phyloP scores from a whole-genome alignment of 2,329 filamentous ascomycete genomes.

The Beauveria sp. region DNA sequence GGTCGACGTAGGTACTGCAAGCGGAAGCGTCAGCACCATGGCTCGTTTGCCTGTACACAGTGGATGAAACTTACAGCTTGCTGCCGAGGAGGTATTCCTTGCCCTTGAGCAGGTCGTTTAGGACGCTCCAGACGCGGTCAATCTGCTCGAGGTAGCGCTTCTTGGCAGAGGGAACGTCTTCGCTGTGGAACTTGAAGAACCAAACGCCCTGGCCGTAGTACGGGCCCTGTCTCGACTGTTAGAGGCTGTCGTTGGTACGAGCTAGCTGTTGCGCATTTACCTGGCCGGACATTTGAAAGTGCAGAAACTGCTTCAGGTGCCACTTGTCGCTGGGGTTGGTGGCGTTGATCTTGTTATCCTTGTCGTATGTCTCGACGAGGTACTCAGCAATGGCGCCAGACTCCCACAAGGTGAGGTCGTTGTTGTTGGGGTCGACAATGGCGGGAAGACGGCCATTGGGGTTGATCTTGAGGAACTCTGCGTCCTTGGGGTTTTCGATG shows the following conservation, averaged over 20 bases:
- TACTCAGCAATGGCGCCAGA: slow-evolving; percentile 18
- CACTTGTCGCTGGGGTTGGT: slow-evolving; percentile 14
- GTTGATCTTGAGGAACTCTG: slow-evolving; percentile 13
- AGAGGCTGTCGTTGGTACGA: background rate
- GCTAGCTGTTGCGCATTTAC: background rate
- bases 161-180: slow-evolving; percentile 18
- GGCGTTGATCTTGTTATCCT: slow-evolving; percentile 12
- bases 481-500: slow-evolving; percentile 2
- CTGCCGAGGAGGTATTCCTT: slow-evolving; percentile 12
- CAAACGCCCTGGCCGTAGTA: slow-evolving; percentile 21
- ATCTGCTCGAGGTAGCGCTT: slow-evolving; percentile 21
- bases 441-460: slow-evolving; percentile 15
- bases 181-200: slow-evolving; percentile 16
- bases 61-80: slow-evolving; percentile 5
- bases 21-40: background rate
- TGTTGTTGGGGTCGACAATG: slow-evolving; percentile 17
- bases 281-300: slow-evolving; percentile 18
- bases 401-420: slow-evolving; percentile 16
- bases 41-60: background rate
- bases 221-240: slow-evolving; percentile 18
- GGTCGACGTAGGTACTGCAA: slow-evolving; percentile 29
- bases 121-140: slow-evolving; percentile 19
- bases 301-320: slow-evolving; percentile 17
- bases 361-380: slow-evolving; percentile 17
- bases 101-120: slow-evolving; percentile 11